A percentile compares a stretch with the other conserved stretches of the same genome.
phyloP scores from a whole-genome alignment of 371 early-diverging fungal species.

The Mortierella sp. region DNA sequence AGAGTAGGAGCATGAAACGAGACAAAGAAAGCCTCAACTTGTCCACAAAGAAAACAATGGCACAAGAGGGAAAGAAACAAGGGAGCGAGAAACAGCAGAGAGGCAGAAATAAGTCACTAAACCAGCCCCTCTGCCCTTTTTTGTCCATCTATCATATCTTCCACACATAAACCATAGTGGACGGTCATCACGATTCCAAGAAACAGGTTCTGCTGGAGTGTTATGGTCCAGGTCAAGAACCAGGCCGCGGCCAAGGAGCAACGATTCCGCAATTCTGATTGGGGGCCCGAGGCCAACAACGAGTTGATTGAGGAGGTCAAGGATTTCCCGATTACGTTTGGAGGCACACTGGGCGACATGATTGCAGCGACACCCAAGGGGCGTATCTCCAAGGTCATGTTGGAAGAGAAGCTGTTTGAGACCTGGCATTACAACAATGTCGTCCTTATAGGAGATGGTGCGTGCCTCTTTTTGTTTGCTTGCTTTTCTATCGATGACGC shows the following conservation, averaged over 20 bases:
- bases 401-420: slow-evolving; percentile 42
- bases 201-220: slow-evolving; percentile 34
- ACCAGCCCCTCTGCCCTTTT: too few relatives aligned
- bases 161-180: slow-evolving; percentile 15
- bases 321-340: slow-evolving; percentile 19
- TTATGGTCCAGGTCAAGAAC: slow-evolving; percentile 17
- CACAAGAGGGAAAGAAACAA: too few relatives aligned
- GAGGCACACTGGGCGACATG: slow-evolving; percentile 31
- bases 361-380: slow-evolving; percentile 42
- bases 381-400: slow-evolving; percentile 29
- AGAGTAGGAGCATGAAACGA: neutral
- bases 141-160: too few relatives aligned
- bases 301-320: slow-evolving; percentile 22
- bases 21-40: too few relatives aligned
- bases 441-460: slow-evolving; percentile 34
- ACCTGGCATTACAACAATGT: slow-evolving; percentile 26
- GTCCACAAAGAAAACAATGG: too few relatives aligned
- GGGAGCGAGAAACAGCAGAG: too few relatives aligned
- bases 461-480: neutral
- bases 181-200: slow-evolving; percentile 15
- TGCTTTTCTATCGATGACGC: neutral
- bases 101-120: too few relatives aligned
- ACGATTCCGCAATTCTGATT: slow-evolving; percentile 39
- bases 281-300: slow-evolving; percentile 32
- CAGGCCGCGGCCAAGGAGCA: slow-evolving; percentile 26